Base-by-base conservation (phyloP, 306 rosid genomes). In the Cucurbita moschata region DNA sequence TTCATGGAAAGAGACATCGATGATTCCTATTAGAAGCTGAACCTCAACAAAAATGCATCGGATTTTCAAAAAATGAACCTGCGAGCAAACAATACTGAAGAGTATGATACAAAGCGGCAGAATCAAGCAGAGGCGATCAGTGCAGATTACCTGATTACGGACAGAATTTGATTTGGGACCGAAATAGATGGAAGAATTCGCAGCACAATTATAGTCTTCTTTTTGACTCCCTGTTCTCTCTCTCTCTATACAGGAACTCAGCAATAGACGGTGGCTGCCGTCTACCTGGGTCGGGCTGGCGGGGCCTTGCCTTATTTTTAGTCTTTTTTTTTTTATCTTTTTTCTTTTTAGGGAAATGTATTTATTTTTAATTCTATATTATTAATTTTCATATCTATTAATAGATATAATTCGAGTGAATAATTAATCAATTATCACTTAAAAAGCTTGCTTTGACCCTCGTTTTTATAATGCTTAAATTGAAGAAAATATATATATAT, bases 1-100 rank as follows among this genome's bases (percentile, higher is more conserved):
- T 74, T 77, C 89, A 83, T 80, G 72, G 18, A 59, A 51, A 80
- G 81, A 83, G 84, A 79, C 88, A 77, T 81, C 63, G 8, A 16
- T 38, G 77, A 71, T 77, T 69, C 58, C 76, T 37, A 52, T 9
- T 78, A 6, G 72, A 51, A 12, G 37, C 74, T 72, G 75, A 72
- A 64, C 44, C 73, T 79, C 77, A 42, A 73, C 1, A 19, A 57
- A 60, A 23, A 71, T 49, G 52, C 69, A 21, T 61, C 53, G 71
- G 62, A 74, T 72, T 55, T 61, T 51, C 39, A 53, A 43, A 53
- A 43, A 63, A 71, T 43, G 59, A 30, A 71, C 73, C 77, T 63
- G 64, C 15, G 18, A 12, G 21, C 12, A 59, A 57, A 12, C 6
- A 16, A 21, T 13, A 62, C 13, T 7, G 43, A 8, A 40, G 19